Evolutionary conservation across 257 asterid species (phyloP).

Genomic region (Oldenlandia corymbosa): DNA sequence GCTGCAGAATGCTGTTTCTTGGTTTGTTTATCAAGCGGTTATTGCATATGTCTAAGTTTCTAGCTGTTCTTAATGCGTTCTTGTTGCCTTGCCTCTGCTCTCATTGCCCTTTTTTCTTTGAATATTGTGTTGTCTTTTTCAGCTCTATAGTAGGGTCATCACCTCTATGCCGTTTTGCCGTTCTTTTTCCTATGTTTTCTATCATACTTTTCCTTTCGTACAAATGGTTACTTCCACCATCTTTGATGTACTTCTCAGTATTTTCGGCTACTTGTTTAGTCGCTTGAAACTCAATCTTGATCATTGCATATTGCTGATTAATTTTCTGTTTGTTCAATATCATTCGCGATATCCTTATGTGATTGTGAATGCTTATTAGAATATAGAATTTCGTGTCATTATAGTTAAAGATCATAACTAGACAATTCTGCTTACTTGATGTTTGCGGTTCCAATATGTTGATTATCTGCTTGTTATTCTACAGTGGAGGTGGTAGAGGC

Average conservation of each 20-base stretch:
- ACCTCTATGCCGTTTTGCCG: background rate
- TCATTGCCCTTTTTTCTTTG: no score
- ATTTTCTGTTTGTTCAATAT: background rate
- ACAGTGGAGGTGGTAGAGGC: constrained; percentile 92
- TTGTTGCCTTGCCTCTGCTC: no score
- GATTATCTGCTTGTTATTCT: constrained; percentile 18
- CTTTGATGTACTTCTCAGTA: background rate
- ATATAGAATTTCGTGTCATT: background rate
- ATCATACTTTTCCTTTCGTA: background rate
- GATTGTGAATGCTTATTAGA: background rate
- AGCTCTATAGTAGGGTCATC: background rate
- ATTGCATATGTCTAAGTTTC: no score
- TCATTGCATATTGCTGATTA: background rate
- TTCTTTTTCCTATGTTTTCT: background rate
- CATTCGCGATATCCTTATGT: background rate
- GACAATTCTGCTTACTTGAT: background rate
- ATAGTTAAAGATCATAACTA: background rate
- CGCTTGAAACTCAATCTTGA: background rate
- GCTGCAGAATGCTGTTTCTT: no score
- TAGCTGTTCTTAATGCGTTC: no score
- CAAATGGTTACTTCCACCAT: background rate
- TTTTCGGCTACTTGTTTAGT: background rate
- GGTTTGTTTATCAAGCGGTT: no score
- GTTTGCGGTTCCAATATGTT: constrained; percentile 6
- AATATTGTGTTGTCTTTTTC: no score